Conservation (phyloP, 352 stramenopile genomes). For the Peronospora farinosa region DNA sequence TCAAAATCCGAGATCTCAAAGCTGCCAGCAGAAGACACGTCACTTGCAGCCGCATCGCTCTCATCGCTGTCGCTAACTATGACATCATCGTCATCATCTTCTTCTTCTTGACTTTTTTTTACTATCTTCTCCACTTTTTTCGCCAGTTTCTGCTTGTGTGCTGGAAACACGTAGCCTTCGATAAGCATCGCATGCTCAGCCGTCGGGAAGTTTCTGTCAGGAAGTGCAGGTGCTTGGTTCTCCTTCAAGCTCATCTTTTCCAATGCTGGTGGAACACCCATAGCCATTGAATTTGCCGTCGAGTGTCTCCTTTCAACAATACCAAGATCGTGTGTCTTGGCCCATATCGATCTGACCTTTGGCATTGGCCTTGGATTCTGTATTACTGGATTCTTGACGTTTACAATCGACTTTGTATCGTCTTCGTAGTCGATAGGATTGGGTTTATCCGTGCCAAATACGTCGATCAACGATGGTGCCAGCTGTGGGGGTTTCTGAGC, state of each 20-base stretch:
- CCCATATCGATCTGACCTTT: conserved; percentile 61
- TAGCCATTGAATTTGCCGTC: conserved; percentile 25
- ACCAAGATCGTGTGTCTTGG: conserved; percentile 65
- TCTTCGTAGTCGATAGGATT: conserved; percentile 63
- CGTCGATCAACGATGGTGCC: conserved; percentile 64
- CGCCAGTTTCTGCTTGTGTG: conserved; percentile 67
- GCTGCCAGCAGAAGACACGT: conserved; percentile 47
- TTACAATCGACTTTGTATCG: conserved; percentile 16
- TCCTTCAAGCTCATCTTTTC: conserved; percentile 36
- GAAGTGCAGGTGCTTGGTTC: conserved; percentile 30
- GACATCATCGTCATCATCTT: conserved; percentile 33
- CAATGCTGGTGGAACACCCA: conserved; percentile 22
- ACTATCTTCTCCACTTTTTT: conserved; percentile 65
- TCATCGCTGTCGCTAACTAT: conserved; percentile 74
- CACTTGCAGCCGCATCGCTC: conserved; percentile 40
- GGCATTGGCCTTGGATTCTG: conserved; percentile 20
- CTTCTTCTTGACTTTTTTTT: conserved; percentile 33
- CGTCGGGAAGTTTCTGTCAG: conserved; percentile 47
- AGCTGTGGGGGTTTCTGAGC: conserved; percentile 74
- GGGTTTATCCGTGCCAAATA: conserved; percentile 74
- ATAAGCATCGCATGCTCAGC: conserved; percentile 60
- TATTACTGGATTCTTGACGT: neutral
- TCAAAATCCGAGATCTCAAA: conserved; percentile 64
- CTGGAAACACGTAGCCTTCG: conserved; percentile 79
- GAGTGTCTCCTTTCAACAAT: conserved; percentile 51